Base-by-base conservation (phyloP, 768 basidiomycete genomes). In the Mycena floridula region DNA sequence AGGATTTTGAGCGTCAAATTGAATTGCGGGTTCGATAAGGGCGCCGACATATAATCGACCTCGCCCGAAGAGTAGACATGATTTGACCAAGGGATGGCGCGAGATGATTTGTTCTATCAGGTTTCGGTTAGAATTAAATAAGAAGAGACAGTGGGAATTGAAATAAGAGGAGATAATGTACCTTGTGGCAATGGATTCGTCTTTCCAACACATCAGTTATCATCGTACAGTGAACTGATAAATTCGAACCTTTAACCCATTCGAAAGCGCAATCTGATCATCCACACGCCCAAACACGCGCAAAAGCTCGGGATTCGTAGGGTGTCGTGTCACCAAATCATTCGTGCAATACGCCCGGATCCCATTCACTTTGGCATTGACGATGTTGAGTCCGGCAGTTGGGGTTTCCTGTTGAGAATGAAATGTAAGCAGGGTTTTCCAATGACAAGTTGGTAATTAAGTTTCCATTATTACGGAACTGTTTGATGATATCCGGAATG, bases 301-400 rank as follows among this genome's bases (percentile, higher is more conserved):
- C 51, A 54, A 70, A 7, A 56, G 38, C 2, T 50, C 49, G 1
- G 56, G 52, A 11, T 61, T 56, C 1, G 52, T 59, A 2, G 70
- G 67, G 45, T 72, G 69, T 7, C 50, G 56, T 25, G 50, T 20
- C 18, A 72, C 22, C 5, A 69, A 56, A 44, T 68, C 68, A 23
- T 50, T 58, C 2, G 65, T 66, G 8, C 59, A 53, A 37, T 56
- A 67, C 4, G 57, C 62, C 7, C 36, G 40, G 7, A 43, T 42
- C 5, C 59, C 62, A 39, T 62, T 52, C 1, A 62, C 43, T 18
- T 44, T 46, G 11, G 51, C 51, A 43, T 66, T 64, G 43, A 55
- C 23, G 8, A 15, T 25, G 30, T 26, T 45, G n/a, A n/a, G n/a
- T n/a, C n/a, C n/a, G n/a, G n/a, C n/a, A n/a, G n/a, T n/a, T n/a